Conservation (phyloP, 192 early-diverging fungal genomes). For the Coemansia erecta region DNA sequence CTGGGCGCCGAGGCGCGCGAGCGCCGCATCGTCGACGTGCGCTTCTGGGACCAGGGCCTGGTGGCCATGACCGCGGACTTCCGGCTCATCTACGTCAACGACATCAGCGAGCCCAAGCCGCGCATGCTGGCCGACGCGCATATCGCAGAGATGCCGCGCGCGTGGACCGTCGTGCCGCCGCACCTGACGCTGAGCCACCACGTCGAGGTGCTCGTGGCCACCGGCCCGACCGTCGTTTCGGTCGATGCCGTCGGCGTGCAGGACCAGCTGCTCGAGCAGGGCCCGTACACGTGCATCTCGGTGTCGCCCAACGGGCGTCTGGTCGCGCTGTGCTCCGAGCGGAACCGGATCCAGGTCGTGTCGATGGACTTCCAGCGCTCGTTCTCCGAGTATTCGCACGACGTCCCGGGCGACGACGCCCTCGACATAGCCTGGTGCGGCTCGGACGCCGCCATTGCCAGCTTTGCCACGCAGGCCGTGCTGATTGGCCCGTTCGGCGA, state of each 20-base stretch:
- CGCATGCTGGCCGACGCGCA: constrained; percentile 67
- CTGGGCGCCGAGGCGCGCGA: constrained; percentile 69
- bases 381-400: constrained; percentile 78
- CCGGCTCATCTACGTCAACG: constrained; percentile 77
- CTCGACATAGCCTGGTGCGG: constrained; percentile 73
- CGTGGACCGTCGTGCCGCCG: constrained; percentile 90
- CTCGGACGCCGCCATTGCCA: constrained; percentile 86
- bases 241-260: constrained; percentile 75
- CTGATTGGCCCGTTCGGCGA: constrained; percentile 95
- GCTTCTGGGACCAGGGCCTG: constrained; percentile 88
- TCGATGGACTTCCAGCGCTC: constrained; percentile 95
- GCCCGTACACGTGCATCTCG: constrained; percentile 84
- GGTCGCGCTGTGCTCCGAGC: constrained; percentile 77
- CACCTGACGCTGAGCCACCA: constrained; percentile 82
- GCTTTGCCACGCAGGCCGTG: constrained; percentile 78
- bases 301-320: constrained; percentile 95
- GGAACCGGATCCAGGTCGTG: constrained; percentile 84
- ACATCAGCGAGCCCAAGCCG: constrained; percentile 85
- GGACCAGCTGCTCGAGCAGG: constrained; percentile 82
- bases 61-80: constrained; percentile 86
- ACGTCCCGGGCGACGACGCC: constrained; percentile 5
- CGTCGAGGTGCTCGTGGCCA: constrained; percentile 83
- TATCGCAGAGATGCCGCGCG: constrained; percentile 65
- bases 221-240: constrained; percentile 73
- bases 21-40: constrained; percentile 74